phyloP scores from a whole-genome alignment of 164 flowering plant species.

The Taxillus chinensis region DNA sequence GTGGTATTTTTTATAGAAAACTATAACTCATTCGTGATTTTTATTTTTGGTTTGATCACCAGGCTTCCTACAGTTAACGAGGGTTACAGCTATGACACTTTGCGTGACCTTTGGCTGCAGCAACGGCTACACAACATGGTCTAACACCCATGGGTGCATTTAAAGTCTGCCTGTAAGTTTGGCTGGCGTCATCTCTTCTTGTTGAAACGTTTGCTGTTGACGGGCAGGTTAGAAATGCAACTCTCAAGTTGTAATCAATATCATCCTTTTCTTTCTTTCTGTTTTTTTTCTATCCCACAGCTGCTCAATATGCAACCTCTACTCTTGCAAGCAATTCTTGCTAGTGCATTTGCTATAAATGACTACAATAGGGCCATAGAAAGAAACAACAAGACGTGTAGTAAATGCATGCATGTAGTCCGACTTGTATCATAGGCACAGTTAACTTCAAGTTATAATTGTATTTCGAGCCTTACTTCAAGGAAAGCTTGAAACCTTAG shows the following conservation, averaged over 20 bases:
- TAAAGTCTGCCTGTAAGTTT: constrained; percentile 81
- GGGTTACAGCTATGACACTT: constrained; percentile 76
- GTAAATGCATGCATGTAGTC: constrained; percentile 77
- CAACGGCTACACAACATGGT: constrained; percentile 82
- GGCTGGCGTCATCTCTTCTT: constrained; percentile 83
- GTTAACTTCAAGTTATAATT: too few relatives aligned
- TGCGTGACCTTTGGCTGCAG: constrained; percentile 87
- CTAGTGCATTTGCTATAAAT: constrained; percentile 72
- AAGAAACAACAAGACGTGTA: constrained; percentile 58
- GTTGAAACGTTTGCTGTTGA: constrained; percentile 86
- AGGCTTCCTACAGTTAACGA: constrained; percentile 57
- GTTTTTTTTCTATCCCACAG: background rate
- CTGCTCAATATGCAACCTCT: too few relatives aligned
- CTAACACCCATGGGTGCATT: constrained; percentile 90
- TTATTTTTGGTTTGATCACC: constrained; percentile 8
- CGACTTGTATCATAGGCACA: too few relatives aligned
- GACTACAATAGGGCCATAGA: constrained; percentile 50
- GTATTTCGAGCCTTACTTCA: too few relatives aligned
- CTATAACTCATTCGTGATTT: background rate
- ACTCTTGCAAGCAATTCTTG: constrained; percentile 65
- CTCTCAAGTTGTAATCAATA: too few relatives aligned
- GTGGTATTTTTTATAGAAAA: background rate
- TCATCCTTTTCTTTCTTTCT: background rate
- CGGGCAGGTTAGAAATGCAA: constrained; percentile 48
- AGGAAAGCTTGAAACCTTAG: too few relatives aligned